Conservation (phyloP, 2,329 filamentous ascomycete genomes). For the Beauveria asiatica region DNA sequence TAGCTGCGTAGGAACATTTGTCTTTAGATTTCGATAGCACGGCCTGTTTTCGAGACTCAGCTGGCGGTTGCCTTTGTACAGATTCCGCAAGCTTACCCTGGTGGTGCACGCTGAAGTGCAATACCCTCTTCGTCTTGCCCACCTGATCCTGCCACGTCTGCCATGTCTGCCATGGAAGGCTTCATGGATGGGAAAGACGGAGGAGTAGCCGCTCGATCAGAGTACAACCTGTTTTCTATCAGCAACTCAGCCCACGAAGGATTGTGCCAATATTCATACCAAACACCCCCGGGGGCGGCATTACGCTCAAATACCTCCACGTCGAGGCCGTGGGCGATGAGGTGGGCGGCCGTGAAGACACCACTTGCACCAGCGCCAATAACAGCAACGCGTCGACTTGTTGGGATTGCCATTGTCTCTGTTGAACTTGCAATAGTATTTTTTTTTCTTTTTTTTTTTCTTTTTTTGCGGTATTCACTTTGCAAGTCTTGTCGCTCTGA, state of each 20-base stretch:
- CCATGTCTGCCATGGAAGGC: not conserved
- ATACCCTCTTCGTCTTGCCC: not conserved
- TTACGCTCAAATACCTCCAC: not conserved
- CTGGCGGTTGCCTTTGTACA: accelerated
- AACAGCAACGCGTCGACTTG: not conserved
- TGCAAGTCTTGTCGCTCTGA: not conserved
- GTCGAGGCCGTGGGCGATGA: not conserved
- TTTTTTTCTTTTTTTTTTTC: too few relatives aligned
- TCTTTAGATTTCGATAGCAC: not conserved
- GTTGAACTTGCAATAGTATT: too few relatives aligned
- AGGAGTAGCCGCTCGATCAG: not conserved
- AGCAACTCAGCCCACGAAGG: not conserved
- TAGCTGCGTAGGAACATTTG: not conserved
- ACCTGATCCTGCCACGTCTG: not conserved
- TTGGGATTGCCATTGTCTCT: not conserved
- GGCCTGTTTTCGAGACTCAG: not conserved
- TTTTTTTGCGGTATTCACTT: too few relatives aligned
- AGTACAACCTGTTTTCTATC: not conserved
- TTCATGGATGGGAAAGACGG: not conserved
- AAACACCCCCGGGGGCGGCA: not conserved
- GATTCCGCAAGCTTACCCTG: not conserved
- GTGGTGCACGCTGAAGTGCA: not conserved
- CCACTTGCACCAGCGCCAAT: not conserved
- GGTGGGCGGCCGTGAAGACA: not conserved
- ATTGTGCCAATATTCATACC: not conserved